Conservation (phyloP, 1,139 yeast species). For the Pichia sp. region DNA sequence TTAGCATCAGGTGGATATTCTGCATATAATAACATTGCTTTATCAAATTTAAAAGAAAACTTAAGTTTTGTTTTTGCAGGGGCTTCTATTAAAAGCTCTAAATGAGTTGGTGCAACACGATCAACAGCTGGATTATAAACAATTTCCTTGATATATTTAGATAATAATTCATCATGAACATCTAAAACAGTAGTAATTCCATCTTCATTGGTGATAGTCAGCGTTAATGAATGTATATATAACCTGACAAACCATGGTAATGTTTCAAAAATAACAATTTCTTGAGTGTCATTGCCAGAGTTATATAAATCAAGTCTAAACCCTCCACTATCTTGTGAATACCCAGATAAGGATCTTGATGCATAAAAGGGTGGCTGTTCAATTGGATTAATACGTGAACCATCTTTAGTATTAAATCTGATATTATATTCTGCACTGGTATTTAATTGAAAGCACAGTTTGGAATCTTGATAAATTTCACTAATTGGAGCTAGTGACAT, state of each 20-base stretch:
- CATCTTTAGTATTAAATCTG: constrained; percentile 21
- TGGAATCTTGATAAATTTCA: constrained; percentile 8
- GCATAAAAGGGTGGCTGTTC: constrained; percentile 61
- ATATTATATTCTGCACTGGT: constrained; percentile 26
- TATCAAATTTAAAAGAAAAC: constrained; percentile 76
- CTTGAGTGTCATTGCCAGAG: constrained; percentile 44
- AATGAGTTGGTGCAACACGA: constrained; percentile 73
- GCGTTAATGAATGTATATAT: constrained; percentile 62
- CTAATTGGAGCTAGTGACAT: constrained; percentile 18
- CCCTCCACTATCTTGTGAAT: constrained; percentile 88
- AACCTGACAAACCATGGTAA: constrained; percentile 92
- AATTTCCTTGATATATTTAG: constrained; percentile 44
- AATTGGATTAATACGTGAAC: constrained; percentile 31
- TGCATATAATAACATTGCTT: constrained; percentile 72
- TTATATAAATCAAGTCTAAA: constrained; percentile 72
- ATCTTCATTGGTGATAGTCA: constrained; percentile 22
- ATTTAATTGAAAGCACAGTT: constrained; percentile 27
- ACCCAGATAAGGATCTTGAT: constrained; percentile 85
- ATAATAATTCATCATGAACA: constrained; percentile 26
- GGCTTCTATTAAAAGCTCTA: constrained; percentile 59
- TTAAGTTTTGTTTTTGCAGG: constrained; percentile 63
- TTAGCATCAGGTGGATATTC: constrained; percentile 99
- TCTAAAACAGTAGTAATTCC: constrained; percentile 14
- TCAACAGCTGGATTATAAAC: constrained; percentile 75
- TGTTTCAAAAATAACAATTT: constrained; percentile 66